Percentiles rank a stretch among this genome's conserved stretches.
Conservation (phyloP, 2,329 filamentous ascomycete species). For the Berkeleyomyces basicola region DNA sequence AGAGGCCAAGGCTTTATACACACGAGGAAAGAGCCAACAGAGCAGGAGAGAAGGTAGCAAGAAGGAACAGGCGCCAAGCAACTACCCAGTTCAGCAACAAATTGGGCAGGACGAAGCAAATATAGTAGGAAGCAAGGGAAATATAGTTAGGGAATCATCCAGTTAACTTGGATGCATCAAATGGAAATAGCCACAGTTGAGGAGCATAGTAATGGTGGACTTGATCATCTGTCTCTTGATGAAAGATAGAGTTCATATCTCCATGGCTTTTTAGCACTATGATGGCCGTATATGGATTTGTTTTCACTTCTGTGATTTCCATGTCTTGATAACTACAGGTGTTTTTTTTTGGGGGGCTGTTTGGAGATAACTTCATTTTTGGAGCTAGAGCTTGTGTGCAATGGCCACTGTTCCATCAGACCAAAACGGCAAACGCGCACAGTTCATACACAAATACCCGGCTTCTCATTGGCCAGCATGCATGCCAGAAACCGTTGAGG, state of each 20-base stretch:
- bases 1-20: not conserved
- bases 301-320: not conserved
- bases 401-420: not conserved
- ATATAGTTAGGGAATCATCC: not conserved
- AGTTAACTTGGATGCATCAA: not conserved
- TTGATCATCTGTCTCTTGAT: too few relatives aligned
- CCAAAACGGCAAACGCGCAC: not conserved
- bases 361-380: not conserved
- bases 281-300: not conserved
- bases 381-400: not conserved
- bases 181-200: not conserved
- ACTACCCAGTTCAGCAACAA: not conserved
- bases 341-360: not conserved
- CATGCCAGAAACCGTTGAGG: not conserved
- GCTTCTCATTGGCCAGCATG: not conserved
- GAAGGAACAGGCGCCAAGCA: not conserved
- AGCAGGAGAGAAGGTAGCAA: not conserved
- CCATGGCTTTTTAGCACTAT: too few relatives aligned
- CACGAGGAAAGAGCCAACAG: not conserved
- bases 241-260: too few relatives aligned
- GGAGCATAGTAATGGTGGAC: too few relatives aligned
- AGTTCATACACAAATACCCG: not conserved
- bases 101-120: constrained; percentile 1
- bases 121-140: not conserved
- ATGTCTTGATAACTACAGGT: not conserved